Base-by-base conservation (phyloP, 2,329 filamentous ascomycete genomes). In the Penicillium carneum region DNA sequence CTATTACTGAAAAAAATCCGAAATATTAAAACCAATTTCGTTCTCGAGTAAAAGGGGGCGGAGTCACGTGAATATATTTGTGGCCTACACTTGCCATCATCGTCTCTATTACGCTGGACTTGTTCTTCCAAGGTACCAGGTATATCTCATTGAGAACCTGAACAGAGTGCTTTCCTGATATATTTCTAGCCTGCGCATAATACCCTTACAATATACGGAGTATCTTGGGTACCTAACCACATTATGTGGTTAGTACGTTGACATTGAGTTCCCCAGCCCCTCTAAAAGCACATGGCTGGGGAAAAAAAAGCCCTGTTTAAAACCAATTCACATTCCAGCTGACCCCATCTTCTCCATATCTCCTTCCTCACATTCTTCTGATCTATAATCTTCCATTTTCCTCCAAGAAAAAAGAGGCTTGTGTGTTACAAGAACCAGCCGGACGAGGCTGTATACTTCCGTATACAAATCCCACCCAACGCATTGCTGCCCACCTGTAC, bases 211-310 rank as follows among this genome's bases (percentile, higher is more conserved):
- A 31, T n/a, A 33, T 23, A 38, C 9, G 9, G 18, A 36, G 14
- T n/a, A 26, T 23, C 11, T 6, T 38, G 42, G 23, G 33, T 47
- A 39, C 33, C 52, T 46, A 23, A n/a, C 20, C 3, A 48, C 16
- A 38, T 4, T 48, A 55, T 39, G 52, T 47, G 52, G 52, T 48
- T 29, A 48, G 20, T 34, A 43, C 4, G 2, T 16, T 34, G 11
- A 7, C 43, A 47, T 47, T 33, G 26, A 38, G 33, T 41, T 61
- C 59, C 63, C 67, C 67, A 69, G 67, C 67, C 67, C 55, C 66
- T 59, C 39, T 23, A 63, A 61, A 63, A 59, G 43, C 54, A 69
- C 66, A 69, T 69, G 68, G 68, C 68, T 70, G 68, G 68, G 68
- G 61, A 23, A 20, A 45, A 43, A 56, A 38, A 59, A 14, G 16